Evolutionary conservation across 257 asterid genomes (phyloP), one percentile per base, ranked within the genome.

Genomic region (Plectranthus barbatus): DNA sequence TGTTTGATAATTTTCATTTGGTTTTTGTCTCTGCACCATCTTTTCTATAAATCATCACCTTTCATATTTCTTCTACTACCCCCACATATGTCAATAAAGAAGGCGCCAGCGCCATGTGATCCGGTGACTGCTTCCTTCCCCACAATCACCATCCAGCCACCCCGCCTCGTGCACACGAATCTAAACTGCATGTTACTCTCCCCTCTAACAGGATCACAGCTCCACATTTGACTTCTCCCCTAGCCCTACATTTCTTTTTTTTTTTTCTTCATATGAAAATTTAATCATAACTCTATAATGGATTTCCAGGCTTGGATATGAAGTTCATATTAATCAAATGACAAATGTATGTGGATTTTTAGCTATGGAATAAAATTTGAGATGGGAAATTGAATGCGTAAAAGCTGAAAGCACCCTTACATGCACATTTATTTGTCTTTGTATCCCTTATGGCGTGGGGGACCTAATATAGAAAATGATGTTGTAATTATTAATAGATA

Each of bases 111-210:
- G 56, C 83, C 97, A 85, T 82, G 95, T 90, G 97, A 79, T 80
- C 83, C 80, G 83, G 88, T 81, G 81, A 74, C 55, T 79, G 82
- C 82, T 76, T 83, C 85, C 84, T n/a, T n/a, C 81, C 88, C 81
- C 88, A 77, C 87, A 79, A 72, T 59, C 54, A 71, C 78, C 59
- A 77, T 66, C 62, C 49, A 67, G 71, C 76, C 44, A 60, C 3
- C 31, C 46, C 49, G 34, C 64, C 69, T 57, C 52, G 74, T 78
- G 70, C 2, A 5, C 67, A 40, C 42, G 51, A 70, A 62, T 54
- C 64, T 59, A 73, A 69, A 51, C 55, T 78, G 86, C 96, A 88
- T 84, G 95, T 88, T 86, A 86, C 90, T 71, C 79, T 80, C 83
- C 71, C 82, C 82, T n/a, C n/a, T n/a, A n/a, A n/a, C n/a, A n/a